A percentile compares a stretch with the other conserved stretches of the same genome.
These are phyloP conservation scores for Blastobotrys persicus DNA, from an alignment of 1,139 yeast species.

Conservation along the genomic window DNA sequence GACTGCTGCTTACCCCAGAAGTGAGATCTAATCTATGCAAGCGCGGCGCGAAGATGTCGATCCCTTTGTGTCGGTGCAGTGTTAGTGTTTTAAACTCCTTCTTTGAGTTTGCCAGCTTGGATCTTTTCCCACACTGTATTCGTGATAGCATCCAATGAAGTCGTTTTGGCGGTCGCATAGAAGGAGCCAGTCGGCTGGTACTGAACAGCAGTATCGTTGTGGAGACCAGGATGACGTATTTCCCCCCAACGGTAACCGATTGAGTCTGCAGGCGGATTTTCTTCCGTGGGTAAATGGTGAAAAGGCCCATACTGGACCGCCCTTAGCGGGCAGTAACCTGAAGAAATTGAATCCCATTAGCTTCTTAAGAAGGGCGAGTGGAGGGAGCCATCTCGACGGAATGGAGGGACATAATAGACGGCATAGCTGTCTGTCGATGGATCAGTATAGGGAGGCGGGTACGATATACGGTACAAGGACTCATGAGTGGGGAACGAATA, in stretches of 20 bases:
- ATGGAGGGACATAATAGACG: constrained; percentile 5
- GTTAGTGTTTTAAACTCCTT: no score
- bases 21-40: no score
- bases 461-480: constrained; percentile 36
- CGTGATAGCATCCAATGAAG: constrained; percentile 23
- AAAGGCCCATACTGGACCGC: no score
- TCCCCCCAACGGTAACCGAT: no score
- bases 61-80: no score
- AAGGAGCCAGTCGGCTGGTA: constrained; percentile 9
- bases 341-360: constrained; percentile 31
- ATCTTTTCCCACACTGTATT: not conserved
- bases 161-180: constrained; percentile 29
- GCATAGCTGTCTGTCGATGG: constrained; percentile 17
- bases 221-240: no score
- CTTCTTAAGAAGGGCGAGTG: constrained; percentile 23
- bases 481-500: constrained; percentile 34
- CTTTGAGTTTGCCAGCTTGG: no score
- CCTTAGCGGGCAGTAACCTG: no score
- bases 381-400: constrained; percentile 8
- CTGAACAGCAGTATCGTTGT: constrained; percentile 8
- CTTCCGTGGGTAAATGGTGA: no score
- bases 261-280: no score
- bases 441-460: constrained; percentile 33
- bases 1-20: no score
- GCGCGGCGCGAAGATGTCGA: no score